phyloP scores from a whole-genome alignment of 2,329 filamentous ascomycete genomes.

The Albophoma yamanashiensis region DNA sequence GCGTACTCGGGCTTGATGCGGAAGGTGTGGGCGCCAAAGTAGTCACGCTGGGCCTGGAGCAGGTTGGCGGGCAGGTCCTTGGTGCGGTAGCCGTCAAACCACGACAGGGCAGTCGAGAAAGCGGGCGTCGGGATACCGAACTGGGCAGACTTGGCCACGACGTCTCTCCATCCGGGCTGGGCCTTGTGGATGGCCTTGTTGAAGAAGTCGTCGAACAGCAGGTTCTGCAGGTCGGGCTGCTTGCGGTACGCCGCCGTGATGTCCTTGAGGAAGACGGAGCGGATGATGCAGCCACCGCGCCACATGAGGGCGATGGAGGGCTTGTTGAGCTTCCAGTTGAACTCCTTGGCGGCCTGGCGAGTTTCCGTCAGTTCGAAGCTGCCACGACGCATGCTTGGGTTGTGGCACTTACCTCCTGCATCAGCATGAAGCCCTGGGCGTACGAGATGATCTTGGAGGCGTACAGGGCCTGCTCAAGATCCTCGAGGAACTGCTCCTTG shows the following conservation, averaged over 20 bases:
- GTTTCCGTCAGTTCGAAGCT: not conserved
- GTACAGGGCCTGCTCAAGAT: conserved; percentile 97
- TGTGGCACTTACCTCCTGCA: conserved; percentile 65
- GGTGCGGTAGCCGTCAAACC: conserved; percentile 98
- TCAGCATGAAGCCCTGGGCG: conserved; percentile 99
- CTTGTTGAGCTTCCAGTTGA: conserved; percentile 99
- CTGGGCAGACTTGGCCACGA: conserved; percentile 82
- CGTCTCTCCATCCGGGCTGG: conserved; percentile 83
- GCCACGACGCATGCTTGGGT: not conserved
- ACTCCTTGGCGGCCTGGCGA: conserved; percentile 79
- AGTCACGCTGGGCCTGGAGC: conserved; percentile 97
- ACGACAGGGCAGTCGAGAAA: conserved; percentile 93
- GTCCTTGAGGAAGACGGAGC: conserved; percentile 99
- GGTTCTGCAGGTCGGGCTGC: conserved; percentile 91
- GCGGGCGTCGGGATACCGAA: conserved; percentile 93
- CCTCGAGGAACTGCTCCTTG: conserved; percentile 86
- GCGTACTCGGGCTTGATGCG: conserved; percentile 72
- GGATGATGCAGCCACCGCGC: conserved; percentile 99
- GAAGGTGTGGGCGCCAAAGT: conserved; percentile 96
- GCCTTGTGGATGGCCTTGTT: conserved; percentile 98
- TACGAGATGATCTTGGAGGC: conserved; percentile 99
- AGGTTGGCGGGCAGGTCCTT: conserved; percentile 97
- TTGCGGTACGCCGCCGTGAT: conserved; percentile 95
- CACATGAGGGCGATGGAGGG: conserved; percentile 99
- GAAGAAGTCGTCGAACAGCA: conserved; percentile 99